phyloP scores from a whole-genome alignment of 1,284 basidiomycete genomes.

The Abortiporus biennis region DNA sequence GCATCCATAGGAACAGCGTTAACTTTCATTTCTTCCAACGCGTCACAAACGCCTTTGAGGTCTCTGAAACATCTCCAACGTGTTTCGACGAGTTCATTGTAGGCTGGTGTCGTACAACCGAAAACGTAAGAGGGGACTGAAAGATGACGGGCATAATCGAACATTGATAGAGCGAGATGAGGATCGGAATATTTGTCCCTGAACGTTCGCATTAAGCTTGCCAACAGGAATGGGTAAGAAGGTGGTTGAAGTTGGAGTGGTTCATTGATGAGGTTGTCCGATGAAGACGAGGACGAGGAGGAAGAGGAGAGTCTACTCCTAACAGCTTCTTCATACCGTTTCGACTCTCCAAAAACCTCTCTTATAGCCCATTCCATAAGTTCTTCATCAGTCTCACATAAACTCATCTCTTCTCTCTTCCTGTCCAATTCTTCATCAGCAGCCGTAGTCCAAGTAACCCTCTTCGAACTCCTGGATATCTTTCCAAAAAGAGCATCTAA shows the following conservation, averaged over 20 bases:
- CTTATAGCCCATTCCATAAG: constrained; percentile 72
- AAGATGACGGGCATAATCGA: constrained; percentile 67
- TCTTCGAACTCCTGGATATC: constrained; percentile 43
- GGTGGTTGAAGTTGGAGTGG: constrained; percentile 39
- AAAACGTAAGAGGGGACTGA: constrained; percentile 78
- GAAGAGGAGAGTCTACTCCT: constrained; percentile 19
- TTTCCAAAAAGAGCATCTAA: constrained; percentile 28
- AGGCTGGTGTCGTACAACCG: constrained; percentile 79
- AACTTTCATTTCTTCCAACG: constrained; percentile 75
- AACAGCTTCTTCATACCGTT: constrained; percentile 41
- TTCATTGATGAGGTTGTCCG: constrained; percentile 13
- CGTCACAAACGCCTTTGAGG: constrained; percentile 63
- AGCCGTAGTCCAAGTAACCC: constrained; percentile 43
- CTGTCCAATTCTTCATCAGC: constrained; percentile 60
- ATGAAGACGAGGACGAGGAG: constrained; percentile 12
- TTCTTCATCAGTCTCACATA: constrained; percentile 64
- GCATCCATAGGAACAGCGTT: constrained; percentile 68
- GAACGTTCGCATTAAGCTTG: constrained; percentile 69
- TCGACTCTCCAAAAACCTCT: constrained; percentile 62
- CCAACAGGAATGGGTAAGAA: constrained; percentile 71
- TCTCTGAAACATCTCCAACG: constrained; percentile 81
- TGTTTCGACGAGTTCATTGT: constrained; percentile 79
- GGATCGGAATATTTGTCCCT: constrained; percentile 74
- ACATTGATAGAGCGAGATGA: constrained; percentile 78
- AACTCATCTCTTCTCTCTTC: constrained; percentile 71